phyloP scores from a whole-genome alignment of 768 basidiomycete genomes.

The Hysterangium stoloniferum region DNA sequence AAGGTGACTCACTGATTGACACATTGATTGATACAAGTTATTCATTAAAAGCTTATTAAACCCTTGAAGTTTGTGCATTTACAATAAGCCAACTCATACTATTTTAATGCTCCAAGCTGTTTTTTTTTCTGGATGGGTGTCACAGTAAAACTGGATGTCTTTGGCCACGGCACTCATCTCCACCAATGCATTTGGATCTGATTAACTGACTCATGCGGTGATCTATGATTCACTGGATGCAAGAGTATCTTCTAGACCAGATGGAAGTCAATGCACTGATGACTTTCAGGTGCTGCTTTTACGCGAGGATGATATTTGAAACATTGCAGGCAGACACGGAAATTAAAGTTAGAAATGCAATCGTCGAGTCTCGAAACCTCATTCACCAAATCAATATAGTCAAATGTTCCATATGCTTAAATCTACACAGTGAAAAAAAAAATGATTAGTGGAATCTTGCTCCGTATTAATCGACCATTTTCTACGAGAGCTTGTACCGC shows the following conservation, averaged over 20 bases:
- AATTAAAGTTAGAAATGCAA: slow-evolving; percentile 22
- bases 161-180: slow-evolving; percentile 52
- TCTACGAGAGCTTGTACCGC: no score
- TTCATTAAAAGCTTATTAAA: no score
- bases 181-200: slow-evolving; percentile 40
- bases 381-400: no score
- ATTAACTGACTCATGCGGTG: slow-evolving; percentile 35
- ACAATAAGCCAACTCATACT: no score
- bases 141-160: slow-evolving; percentile 44
- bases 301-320: slow-evolving; percentile 56
- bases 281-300: slow-evolving; percentile 30
- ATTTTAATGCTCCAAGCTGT: neutral
- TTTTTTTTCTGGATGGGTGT: slow-evolving; percentile 11
- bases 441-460: no score
- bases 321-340: slow-evolving; percentile 46
- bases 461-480: no score
- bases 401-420: no score
- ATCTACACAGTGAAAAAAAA: no score
- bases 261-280: slow-evolving; percentile 31
- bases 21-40: no score
- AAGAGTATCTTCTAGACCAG: slow-evolving; percentile 54
- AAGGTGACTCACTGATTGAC: no score
- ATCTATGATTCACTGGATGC: slow-evolving; percentile 54
- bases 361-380: no score
- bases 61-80: no score